These are phyloP conservation scores for Hirsutella minnesotensis DNA, from an alignment of 2,329 filamentous ascomycete genomes.

Conservation along the genomic window DNA sequence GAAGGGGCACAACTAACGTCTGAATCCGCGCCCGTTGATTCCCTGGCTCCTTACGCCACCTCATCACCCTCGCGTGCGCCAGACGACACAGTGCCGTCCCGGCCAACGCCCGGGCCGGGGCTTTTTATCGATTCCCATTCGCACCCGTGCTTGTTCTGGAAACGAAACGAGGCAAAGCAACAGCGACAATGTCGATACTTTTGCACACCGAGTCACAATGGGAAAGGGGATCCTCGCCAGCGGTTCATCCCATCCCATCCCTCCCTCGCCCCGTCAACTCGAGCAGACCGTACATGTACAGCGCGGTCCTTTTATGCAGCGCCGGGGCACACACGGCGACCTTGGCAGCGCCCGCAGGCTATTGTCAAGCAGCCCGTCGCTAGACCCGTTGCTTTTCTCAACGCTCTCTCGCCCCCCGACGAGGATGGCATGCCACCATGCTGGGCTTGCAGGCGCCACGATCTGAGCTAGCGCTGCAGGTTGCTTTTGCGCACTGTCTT, in stretches of 20 bases:
- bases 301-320: too few relatives aligned
- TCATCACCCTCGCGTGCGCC: neutral
- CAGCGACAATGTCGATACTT: too few relatives aligned
- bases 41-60: neutral
- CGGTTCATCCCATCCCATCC: neutral
- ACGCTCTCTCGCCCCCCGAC: neutral
- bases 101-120: neutral
- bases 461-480: neutral
- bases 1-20: neutral
- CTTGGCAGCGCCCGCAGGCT: neutral
- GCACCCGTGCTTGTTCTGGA: neutral
- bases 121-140: neutral
- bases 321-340: neutral
- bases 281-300: too few relatives aligned
- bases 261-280: too few relatives aligned
- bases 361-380: neutral
- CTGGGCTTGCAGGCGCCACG: neutral
- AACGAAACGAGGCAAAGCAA: neutral
- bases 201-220: neutral
- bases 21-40: neutral
- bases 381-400: neutral
- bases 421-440: neutral
- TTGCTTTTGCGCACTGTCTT: slow-evolving; percentile 5
- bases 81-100: neutral
- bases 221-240: neutral